Conservation (phyloP, 208 protist genomes). For the Trypanosoma grayi region DNA sequence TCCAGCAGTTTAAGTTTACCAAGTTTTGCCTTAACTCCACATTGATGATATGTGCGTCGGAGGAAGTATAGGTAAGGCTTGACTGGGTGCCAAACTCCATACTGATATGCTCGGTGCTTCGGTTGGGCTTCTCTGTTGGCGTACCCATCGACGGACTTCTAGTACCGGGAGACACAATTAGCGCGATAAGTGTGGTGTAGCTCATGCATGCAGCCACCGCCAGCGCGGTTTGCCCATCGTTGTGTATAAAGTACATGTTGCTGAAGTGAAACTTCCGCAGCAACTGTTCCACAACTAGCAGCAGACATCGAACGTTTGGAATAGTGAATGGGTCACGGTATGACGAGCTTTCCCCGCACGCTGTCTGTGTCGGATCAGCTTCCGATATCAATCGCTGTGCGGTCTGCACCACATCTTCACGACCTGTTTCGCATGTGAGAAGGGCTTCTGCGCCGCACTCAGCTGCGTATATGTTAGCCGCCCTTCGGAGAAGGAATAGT, state of each 20-base stretch:
- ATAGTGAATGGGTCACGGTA: conserved; percentile 37
- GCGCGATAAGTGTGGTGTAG: conserved; percentile 44
- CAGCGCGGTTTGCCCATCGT: conserved; percentile 58
- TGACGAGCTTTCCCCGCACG: neutral
- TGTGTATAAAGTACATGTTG: conserved; percentile 22
- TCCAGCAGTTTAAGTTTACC: conserved; percentile 20
- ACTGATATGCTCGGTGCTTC: too few species aligned
- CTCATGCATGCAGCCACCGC: conserved; percentile 57
- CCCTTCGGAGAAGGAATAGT: conserved; percentile 34
- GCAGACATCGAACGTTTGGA: conserved; percentile 23
- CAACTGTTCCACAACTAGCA: conserved; percentile 33
- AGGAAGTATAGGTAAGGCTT: neutral
- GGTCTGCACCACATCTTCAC: too few species aligned
- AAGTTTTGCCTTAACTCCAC: conserved; percentile 6
- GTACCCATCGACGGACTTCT: neutral
- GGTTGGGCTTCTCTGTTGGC: too few species aligned
- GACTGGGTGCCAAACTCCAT: too few species aligned
- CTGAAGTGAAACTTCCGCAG: conserved; percentile 24
- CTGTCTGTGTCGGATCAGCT: neutral
- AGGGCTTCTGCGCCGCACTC: conserved; percentile 15
- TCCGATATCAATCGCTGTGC: too few species aligned
- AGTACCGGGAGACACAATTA: conserved; percentile 24
- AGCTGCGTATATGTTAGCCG: conserved; percentile 4
- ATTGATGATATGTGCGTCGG: neutral
- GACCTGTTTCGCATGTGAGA: conserved; percentile 13